Percentiles rank a stretch among this genome's conserved stretches.
Evolutionary conservation across 1,139 yeast genomes (phyloP).

Genomic region (Saccharomyces pastorianus): DNA sequence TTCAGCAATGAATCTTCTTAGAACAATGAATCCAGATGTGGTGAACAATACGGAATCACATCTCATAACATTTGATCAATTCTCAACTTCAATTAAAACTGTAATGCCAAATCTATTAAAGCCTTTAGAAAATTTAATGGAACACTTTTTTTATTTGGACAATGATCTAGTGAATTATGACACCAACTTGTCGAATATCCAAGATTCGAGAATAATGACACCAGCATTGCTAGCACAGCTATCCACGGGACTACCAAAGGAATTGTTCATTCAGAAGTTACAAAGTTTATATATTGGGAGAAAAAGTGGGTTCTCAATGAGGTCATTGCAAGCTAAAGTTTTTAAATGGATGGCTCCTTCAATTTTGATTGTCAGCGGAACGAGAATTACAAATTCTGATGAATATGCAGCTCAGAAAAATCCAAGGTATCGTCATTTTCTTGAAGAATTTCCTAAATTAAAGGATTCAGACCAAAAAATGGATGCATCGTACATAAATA

Average conservation of each 20-base stretch:
- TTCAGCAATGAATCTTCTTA: conserved; percentile 34
- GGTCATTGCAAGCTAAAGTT: conserved; percentile 75
- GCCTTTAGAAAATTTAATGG: conserved; percentile 36
- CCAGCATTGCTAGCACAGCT: conserved; percentile 31
- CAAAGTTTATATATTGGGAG: conserved; percentile 66
- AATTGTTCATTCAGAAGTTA: conserved; percentile 37
- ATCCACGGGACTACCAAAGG: conserved; percentile 28
- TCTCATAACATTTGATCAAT: conserved; percentile 34
- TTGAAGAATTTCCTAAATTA: conserved; percentile 44
- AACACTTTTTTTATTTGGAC: conserved; percentile 28
- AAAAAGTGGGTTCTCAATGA: conserved; percentile 71
- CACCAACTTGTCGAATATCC: conserved; percentile 1
- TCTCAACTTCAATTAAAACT: conserved; percentile 29
- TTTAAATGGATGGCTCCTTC: conserved; percentile 92
- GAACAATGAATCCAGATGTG: conserved; percentile 38
- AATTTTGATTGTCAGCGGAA: conserved; percentile 60
- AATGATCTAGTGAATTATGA: conserved; percentile 14
- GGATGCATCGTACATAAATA: conserved; percentile 16
- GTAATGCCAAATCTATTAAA: conserved; percentile 36
- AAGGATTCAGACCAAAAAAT: conserved; percentile 31
- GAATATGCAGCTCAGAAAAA: conserved; percentile 31
- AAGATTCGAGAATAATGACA: conserved; percentile 28
- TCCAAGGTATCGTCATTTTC: conserved; percentile 45
- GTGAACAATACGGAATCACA: conserved; percentile 20
- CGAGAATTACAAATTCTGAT: conserved; percentile 39